Evolutionary conservation across 192 early-diverging fungal species (phyloP), one percentile per base, ranked within the genome.

Genomic region (Funneliformis geosporum): DNA sequence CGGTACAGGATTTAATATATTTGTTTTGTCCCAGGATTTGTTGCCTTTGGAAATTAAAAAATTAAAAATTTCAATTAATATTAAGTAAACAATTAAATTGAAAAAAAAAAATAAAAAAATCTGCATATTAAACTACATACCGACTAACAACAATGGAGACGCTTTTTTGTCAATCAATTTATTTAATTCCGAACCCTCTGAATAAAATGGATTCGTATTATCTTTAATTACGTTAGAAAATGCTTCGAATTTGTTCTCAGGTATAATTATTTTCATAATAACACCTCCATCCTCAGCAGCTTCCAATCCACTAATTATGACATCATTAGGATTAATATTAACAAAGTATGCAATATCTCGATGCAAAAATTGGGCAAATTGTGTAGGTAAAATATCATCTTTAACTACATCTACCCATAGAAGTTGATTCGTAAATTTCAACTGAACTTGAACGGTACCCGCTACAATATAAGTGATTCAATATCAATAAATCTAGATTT

Each of bases 141-240:
- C 23, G 8, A 10, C 12, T 33, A 33, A 23, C 7, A 55, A 23
- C 2, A 60, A 33, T 74, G 73, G 50, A 21, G n/a, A 61, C 7
- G 60, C 42, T 38, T 59, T 10, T 38, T 60, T 10, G 62, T 62
- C 60, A 33, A 76, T 28, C 4, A 16, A 61, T 42, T 76, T 27
- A 55, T 10, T 55, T 62, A 76, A 23, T n/a, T 27, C 27, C 2
- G 74, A 21, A 40, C 59, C 74, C 5, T 76, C 28, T 8, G 39
- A 60, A 40, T 76, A 76, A 40, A 76, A 76, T 1, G 2, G 9
- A 76, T 39, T 76, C 21, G 27, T 76, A 5, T 60, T 38, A 40
- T 76, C 21, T 12, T 43, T 44, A 14, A 76, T 38, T 16, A 62
- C 39, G 62, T 38, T 18, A 43, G 59, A 60, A n/a, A 76, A 5